phyloP scores from a whole-genome alignment of 768 basidiomycete species.

The Lentinula boryana region DNA sequence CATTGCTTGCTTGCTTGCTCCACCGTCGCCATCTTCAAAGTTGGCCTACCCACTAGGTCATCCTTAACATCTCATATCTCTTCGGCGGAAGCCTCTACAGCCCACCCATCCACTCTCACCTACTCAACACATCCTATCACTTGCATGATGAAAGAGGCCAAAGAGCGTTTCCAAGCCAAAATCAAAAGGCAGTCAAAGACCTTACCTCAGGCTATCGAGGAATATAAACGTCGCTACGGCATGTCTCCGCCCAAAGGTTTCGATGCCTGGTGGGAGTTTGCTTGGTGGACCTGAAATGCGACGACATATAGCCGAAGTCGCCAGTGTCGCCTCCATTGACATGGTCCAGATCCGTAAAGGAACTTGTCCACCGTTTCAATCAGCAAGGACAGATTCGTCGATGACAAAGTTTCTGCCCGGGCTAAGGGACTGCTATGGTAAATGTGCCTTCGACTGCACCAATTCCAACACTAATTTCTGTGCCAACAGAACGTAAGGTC shows the following conservation, averaged over 20 bases:
- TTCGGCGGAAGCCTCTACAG: conserved; percentile 9
- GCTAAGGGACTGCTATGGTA: conserved; percentile 58
- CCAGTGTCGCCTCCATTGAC: conserved; percentile 69
- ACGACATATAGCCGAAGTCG: not conserved
- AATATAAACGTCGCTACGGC: conserved; percentile 75
- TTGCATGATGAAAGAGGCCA: conserved; percentile 77
- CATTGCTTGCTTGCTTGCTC: not conserved
- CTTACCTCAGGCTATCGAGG: conserved; percentile 67
- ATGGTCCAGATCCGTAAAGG: conserved; percentile 73
- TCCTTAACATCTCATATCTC: conserved; percentile 8
- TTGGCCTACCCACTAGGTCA: not conserved
- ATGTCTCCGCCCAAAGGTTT: conserved; percentile 86
- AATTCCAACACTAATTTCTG: conserved; percentile 18
- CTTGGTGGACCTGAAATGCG: conserved; percentile 15
- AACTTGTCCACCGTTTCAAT: conserved; percentile 52
- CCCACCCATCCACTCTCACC: conserved; percentile 7
- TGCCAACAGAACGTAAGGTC: conserved; percentile 32
- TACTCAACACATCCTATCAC: conserved; percentile 68
- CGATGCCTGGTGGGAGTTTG: conserved; percentile 85
- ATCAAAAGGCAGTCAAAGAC: no score
- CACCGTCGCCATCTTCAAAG: not conserved
- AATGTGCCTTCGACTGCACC: conserved; percentile 22
- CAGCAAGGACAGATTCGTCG: conserved; percentile 47
- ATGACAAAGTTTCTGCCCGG: conserved; percentile 68
- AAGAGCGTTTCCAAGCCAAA: conserved; percentile 56